Evolutionary conservation across 305 asterid genomes (phyloP).

Genomic region (Fraxinus nigra): DNA sequence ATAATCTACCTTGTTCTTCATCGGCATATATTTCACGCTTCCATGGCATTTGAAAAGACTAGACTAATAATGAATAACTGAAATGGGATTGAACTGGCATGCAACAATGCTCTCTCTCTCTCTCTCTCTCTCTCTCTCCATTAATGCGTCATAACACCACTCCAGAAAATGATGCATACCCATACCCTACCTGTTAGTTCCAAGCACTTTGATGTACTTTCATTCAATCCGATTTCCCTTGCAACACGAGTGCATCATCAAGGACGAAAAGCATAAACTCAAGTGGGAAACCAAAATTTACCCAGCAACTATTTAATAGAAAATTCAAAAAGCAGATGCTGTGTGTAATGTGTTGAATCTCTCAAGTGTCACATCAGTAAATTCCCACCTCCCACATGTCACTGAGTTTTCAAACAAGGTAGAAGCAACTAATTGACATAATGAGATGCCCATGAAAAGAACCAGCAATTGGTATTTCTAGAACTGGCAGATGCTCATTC

Average conservation of each 20-base stretch:
- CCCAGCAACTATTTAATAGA: background rate
- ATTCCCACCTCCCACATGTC: slow-evolving; percentile 22
- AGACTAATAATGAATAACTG: background rate
- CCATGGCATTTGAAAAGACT: background rate
- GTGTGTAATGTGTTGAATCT: slow-evolving; percentile 5
- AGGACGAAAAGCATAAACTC: slow-evolving; percentile 11
- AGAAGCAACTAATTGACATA: slow-evolving; percentile 15
- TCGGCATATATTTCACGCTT: background rate
- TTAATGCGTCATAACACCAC: background rate
- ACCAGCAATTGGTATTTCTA: slow-evolving; percentile 4
- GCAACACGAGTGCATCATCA: slow-evolving; percentile 11
- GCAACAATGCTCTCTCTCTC: background rate
- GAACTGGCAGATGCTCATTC: background rate
- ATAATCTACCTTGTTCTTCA: background rate
- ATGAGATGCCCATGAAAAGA: slow-evolving; percentile 15
- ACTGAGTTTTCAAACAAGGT: background rate
- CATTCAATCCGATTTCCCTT: background rate
- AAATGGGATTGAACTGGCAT: background rate
- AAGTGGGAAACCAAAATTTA: background rate
- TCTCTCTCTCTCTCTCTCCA: background rate
- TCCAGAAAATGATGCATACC: background rate
- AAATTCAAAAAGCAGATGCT: background rate
- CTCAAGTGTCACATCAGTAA: slow-evolving; percentile 16
- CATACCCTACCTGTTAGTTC: background rate
- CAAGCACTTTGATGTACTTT: background rate